phyloP scores from a whole-genome alignment of 352 stramenopile genomes.

The Phytophthora palmivora region DNA sequence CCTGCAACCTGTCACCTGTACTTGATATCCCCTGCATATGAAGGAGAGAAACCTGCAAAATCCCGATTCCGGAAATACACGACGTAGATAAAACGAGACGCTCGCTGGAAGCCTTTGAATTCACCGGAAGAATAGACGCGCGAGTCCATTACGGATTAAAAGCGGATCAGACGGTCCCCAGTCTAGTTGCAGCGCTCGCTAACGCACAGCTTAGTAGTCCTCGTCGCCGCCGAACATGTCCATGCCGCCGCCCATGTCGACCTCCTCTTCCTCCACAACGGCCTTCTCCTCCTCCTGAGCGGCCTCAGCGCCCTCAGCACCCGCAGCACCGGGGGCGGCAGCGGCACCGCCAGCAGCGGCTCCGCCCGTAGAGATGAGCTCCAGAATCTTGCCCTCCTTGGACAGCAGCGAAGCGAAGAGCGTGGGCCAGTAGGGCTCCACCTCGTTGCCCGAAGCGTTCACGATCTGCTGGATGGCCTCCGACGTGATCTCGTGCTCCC shows the following conservation, averaged over 20 bases:
- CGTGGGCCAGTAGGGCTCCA: constrained; percentile 86
- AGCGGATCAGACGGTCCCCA: constrained; percentile 38
- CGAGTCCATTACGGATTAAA: constrained; percentile 65
- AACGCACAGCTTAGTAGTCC: constrained; percentile 65
- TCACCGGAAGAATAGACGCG: constrained; percentile 53
- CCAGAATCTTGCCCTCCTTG: constrained; percentile 83
- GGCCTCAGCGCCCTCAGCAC: constrained; percentile 43
- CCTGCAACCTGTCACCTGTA: constrained; percentile 13
- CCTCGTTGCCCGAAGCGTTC: constrained; percentile 82
- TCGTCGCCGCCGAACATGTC: constrained; percentile 71
- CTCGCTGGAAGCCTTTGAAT: constrained; percentile 37
- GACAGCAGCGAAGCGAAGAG: constrained; percentile 76
- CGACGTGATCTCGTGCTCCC: constrained; percentile 83
- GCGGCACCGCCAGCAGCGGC: constrained; percentile 46
- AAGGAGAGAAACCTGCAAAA: constrained; percentile 6
- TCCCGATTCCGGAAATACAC: constrained; percentile 10
- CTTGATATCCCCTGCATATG: constrained; percentile 1
- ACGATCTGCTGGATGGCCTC: constrained; percentile 73
- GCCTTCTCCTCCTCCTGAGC: constrained; percentile 63
- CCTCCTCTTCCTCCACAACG: constrained; percentile 73
- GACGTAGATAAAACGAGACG: constrained; percentile 20
- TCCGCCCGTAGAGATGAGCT: constrained; percentile 81
- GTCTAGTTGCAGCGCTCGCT: constrained; percentile 39
- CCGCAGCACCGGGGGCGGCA: constrained; percentile 46
- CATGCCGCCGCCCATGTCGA: constrained; percentile 71